Base-by-base conservation (phyloP, 169 alveolate species). In the Eimeria praecox region DNA sequence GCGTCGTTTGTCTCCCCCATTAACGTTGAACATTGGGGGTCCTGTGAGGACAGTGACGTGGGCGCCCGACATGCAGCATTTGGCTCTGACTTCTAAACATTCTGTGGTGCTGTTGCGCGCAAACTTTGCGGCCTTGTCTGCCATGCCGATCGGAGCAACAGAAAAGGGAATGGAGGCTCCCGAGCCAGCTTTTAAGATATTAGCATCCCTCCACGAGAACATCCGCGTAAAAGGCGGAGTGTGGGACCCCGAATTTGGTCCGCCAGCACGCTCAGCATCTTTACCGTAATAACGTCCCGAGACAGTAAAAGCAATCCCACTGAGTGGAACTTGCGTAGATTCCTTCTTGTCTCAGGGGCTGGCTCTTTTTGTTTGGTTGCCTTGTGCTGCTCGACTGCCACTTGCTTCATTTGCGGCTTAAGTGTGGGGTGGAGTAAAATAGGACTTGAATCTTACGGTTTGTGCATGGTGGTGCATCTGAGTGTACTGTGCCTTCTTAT, bases 161-260 rank as follows among this genome's bases (percentile, higher is more conserved):
- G 94, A 83, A 38, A 35, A 33, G 66, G 82, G 64, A 6, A 64
- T 40, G 30, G 80, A 62, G 42, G 82, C 69, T 8, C 42, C 95
- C 0, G 92, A 56, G 20, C 95, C 85, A 69, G 94, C 52, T 85
- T 52, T 97, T 66, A 97, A 96, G 96, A 75, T 94, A 82, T 66
- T 96, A 44, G 88, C 96, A 35, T 85, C 97, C 46, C 90, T 97
- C 40, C 98, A 97, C 69, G 98, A 97, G 82, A 95, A 97, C 90
- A 96, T 96, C 83, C 94, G 97, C 69, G 96, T 97, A 82, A 97
- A 97, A 77, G 95, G 97, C 38, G 98, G 97, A 10, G 97, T 96
- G 24, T 97, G 97, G 97, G 98, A 96, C 78, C 97, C 96, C 38
- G 88, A 97, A 40, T 96, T 97, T 59, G 98, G 94, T 90, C 49